Conservation (phyloP, 441 rosid genomes). For the Melianthus villosus region DNA sequence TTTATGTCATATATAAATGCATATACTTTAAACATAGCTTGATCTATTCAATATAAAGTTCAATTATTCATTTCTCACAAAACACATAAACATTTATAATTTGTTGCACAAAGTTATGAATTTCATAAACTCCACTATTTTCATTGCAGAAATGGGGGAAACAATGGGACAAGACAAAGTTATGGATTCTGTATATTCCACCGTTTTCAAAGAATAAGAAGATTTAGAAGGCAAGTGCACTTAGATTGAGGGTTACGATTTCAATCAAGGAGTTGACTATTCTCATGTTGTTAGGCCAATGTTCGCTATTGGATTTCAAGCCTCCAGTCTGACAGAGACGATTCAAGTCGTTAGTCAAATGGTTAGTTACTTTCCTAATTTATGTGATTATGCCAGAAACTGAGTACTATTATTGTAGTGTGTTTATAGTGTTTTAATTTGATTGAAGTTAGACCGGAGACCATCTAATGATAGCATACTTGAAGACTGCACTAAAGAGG, state of each 20-base stretch:
- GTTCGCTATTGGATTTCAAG: conserved; percentile 79
- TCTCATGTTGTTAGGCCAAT: conserved; percentile 46
- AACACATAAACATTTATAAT: no score
- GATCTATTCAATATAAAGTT: no score
- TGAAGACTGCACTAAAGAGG: conserved; percentile 55
- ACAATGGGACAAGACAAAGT: background rate
- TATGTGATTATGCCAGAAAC: background rate
- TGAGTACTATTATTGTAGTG: background rate
- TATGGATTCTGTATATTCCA: conserved; percentile 39
- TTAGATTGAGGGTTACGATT: conserved; percentile 72
- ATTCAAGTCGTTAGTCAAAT: conserved; percentile 57
- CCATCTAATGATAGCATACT: conserved; percentile 42
- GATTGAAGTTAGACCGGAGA: conserved; percentile 78
- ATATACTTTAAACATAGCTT: no score
- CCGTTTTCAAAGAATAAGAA: conserved; percentile 74
- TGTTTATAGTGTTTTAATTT: conserved; percentile 1
- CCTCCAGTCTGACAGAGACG: conserved; percentile 77
- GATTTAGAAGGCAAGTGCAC: conserved; percentile 41
- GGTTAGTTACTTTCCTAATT: conserved; percentile 25
- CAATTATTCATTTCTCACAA: no score
- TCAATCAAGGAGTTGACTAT: conserved; percentile 59
- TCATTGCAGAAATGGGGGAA: no score
- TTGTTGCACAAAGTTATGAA: no score
- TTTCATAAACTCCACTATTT: no score
- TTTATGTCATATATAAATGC: no score